A percentile compares a stretch with the other conserved stretches of the same genome.
These are phyloP conservation scores for Blastobotrys buckinghamii DNA, from an alignment of 1,139 yeast species.

Conservation along the genomic window DNA sequence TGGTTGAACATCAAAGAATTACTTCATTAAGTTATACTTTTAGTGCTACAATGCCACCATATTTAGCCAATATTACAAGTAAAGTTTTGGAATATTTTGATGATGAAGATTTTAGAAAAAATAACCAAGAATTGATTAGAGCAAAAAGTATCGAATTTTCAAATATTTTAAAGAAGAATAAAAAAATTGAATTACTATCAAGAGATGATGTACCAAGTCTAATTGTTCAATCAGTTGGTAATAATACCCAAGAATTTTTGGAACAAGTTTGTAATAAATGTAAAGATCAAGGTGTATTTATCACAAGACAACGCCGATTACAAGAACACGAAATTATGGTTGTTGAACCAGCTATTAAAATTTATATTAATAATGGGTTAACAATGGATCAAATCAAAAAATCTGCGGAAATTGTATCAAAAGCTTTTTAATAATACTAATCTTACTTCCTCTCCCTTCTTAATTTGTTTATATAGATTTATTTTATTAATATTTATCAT, in stretches of 20 bases:
- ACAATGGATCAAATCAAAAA: slow-evolving; percentile 46
- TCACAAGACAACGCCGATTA: slow-evolving; percentile 65
- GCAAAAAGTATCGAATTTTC: slow-evolving; percentile 36
- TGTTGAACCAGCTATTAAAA: slow-evolving; percentile 58
- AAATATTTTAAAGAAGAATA: slow-evolving; percentile 34
- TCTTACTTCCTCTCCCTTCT: not conserved
- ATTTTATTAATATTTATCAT: no score
- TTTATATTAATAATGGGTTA: slow-evolving; percentile 50
- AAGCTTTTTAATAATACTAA: slow-evolving; percentile 8
- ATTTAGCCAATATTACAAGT: slow-evolving; percentile 70
- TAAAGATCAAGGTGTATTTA: slow-evolving; percentile 49
- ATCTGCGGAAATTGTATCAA: slow-evolving; percentile 25
- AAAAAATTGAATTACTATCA: slow-evolving; percentile 46
- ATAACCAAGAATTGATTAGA: slow-evolving; percentile 33
- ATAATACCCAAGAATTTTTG: slow-evolving; percentile 31
- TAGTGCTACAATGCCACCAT: slow-evolving; percentile 93
- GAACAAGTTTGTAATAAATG: slow-evolving; percentile 60
- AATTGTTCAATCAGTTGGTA: slow-evolving; percentile 24
- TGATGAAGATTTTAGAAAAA: slow-evolving; percentile 26
- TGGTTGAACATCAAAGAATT: slow-evolving; percentile 90
- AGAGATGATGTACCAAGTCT: slow-evolving; percentile 56
- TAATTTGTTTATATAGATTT: no score
- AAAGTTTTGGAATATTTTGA: slow-evolving; percentile 43
- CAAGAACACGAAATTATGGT: slow-evolving; percentile 75
- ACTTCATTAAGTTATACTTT: slow-evolving; percentile 87